Percentiles rank a stretch among this genome's conserved stretches.
phyloP scores from a whole-genome alignment of 1,284 basidiomycete genomes.

The Mycena sp. region DNA sequence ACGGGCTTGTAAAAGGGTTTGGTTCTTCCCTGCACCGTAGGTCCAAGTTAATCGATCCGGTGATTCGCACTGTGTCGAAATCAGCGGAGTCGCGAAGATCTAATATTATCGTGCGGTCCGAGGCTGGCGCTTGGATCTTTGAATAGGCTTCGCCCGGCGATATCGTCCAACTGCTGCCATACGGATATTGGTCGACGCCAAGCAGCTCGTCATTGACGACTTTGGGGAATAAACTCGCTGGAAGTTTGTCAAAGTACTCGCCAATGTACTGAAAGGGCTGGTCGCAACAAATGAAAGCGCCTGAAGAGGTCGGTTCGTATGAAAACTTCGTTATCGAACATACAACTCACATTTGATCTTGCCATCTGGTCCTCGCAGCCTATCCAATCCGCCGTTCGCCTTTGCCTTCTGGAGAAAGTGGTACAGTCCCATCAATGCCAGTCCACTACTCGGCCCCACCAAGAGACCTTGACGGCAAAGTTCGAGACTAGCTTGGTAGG shows the following conservation, averaged over 20 bases:
- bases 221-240: conserved; percentile 28
- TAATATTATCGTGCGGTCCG: background rate
- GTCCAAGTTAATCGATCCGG: conserved; percentile 19
- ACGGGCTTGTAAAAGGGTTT: conserved; percentile 19
- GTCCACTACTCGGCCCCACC: conserved; percentile 35
- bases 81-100: conserved; percentile 22
- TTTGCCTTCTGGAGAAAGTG: conserved; percentile 32
- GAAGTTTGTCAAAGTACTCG: conserved; percentile 33
- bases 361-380: conserved; percentile 32
- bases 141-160: conserved; percentile 6
- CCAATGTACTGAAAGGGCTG: conserved; percentile 26
- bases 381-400: conserved; percentile 28
- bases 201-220: conserved; percentile 31
- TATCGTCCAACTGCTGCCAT: conserved; percentile 26
- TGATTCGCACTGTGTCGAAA: conserved; percentile 11
- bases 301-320: conserved; percentile 11
- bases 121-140: background rate
- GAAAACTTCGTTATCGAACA: background rate
- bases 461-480: conserved; percentile 32
- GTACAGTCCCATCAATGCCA: conserved; percentile 28
- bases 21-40: conserved; percentile 14
- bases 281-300: conserved; percentile 25
- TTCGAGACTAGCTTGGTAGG: conserved; percentile 24
- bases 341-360: conserved; percentile 32
- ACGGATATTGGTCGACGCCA: conserved; percentile 33